phyloP scores from a whole-genome alignment of 1,284 basidiomycete genomes.

The Sporisorium iseilematis-ciliati region DNA sequence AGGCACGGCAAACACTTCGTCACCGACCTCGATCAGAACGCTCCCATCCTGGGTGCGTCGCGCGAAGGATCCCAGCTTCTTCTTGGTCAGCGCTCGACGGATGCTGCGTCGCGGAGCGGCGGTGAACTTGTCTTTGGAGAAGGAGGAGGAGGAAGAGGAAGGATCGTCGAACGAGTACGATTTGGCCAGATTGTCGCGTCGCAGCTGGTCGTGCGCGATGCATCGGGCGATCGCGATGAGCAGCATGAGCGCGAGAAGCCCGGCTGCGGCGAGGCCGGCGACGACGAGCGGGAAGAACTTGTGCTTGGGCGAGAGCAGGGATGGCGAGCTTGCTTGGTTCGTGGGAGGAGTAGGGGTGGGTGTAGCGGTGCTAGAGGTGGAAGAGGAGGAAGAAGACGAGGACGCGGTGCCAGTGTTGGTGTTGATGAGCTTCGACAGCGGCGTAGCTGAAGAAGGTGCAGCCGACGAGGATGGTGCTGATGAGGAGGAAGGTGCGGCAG shows the following conservation, averaged over 20 bases:
- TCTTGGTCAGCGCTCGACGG: slow-evolving; percentile 41
- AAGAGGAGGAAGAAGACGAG: not conserved
- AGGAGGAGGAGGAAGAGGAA: not conserved
- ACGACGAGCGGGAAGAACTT: slow-evolving; percentile 53
- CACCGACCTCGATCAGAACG: slow-evolving; percentile 58
- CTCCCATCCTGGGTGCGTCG: slow-evolving; percentile 36
- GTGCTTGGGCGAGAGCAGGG: slow-evolving; percentile 35
- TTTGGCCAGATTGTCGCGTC: slow-evolving; percentile 32
- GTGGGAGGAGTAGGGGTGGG: not conserved
- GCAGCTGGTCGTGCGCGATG: slow-evolving; percentile 38
- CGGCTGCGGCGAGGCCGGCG: slow-evolving; percentile 31
- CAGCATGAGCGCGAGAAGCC: slow-evolving; percentile 38
- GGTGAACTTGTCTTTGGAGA: slow-evolving; percentile 22
- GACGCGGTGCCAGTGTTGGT: slow-evolving; percentile 8
- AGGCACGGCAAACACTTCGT: slow-evolving; percentile 58
- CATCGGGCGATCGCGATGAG: slow-evolving; percentile 46
- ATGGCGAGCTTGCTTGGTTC: not conserved
- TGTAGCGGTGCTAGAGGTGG: not conserved
- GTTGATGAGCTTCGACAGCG: slow-evolving; percentile 14
- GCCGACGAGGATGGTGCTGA: not conserved
- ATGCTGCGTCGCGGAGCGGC: slow-evolving; percentile 11
- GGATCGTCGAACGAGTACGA: slow-evolving; percentile 21
- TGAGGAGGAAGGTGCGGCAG: not conserved
- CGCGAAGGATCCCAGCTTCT: slow-evolving; percentile 51
- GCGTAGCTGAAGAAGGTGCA: not conserved